Percentiles rank a stretch among this genome's conserved stretches.
Conservation (phyloP, 176 grass and related monocot genomes). For the Juncus inflexus region DNA sequence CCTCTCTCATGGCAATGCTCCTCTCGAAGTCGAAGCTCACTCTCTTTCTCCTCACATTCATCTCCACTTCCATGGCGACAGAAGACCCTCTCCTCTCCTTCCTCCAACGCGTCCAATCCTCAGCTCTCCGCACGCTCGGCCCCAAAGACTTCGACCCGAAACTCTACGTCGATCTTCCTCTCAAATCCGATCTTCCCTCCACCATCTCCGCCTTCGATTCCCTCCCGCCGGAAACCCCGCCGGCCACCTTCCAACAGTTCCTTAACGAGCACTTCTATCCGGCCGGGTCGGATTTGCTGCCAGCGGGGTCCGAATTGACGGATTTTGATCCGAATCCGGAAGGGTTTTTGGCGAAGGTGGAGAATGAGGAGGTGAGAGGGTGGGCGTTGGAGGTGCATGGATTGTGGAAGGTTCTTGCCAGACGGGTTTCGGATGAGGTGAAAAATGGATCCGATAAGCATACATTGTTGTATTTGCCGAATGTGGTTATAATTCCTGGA, state of each 20-base stretch:
- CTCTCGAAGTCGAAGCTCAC: background rate
- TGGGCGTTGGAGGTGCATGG: conserved; percentile 93
- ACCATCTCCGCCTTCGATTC: conserved; percentile 38
- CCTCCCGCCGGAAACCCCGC: conserved; percentile 27
- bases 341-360: conserved; percentile 69
- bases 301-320: conserved; percentile 13
- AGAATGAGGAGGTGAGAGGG: conserved; percentile 40
- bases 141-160: conserved; percentile 70
- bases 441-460: conserved; percentile 42
- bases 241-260: conserved; percentile 33
- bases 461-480: conserved; percentile 72
- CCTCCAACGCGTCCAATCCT: conserved; percentile 68
- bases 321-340: conserved; percentile 59
- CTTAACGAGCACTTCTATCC: conserved; percentile 36
- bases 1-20: too few relatives aligned
- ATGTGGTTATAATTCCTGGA: conserved; percentile 54
- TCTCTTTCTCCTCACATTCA: background rate
- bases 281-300: conserved; percentile 68
- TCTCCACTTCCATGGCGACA: conserved; percentile 1
- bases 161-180: conserved; percentile 82
- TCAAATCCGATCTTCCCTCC: conserved; percentile 34
- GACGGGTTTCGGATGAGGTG: conserved; percentile 41
- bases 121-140: conserved; percentile 45
- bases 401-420: conserved; percentile 59
- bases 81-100: conserved; percentile 45